Base-by-base conservation (phyloP, 306 rosid species). In the Lathyrus sativus region DNA sequence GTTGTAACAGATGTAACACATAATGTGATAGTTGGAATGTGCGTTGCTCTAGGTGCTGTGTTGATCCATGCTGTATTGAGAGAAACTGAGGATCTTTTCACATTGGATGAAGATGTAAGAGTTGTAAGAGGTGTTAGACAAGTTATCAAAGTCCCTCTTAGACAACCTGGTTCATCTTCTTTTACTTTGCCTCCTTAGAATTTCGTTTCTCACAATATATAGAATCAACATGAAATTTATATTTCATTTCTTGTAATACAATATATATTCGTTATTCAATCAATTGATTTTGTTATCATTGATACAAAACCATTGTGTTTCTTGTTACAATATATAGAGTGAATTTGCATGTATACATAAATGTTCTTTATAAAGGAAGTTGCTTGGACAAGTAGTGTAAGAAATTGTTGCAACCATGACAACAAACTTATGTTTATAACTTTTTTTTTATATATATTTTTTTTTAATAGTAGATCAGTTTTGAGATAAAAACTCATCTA, bases 151-250 rank as follows among this genome's bases (percentile, higher is more conserved):
- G 74, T 84, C 65, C 87, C 88, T 70, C 88, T 87, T 6, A 80
- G 75, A 78, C 74, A 82, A 38, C 82, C 91, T 44, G 91, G 82
- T 53, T 85, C 96, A 53, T 77, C 91, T 70, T 90, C 90, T 65
- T 87, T 77, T 71, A 67, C 79, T 61, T 62, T 43, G 48, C 67
- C 67, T 18, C 29, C 48, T 39, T 35, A 35, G 9, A 7, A 7
- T 7, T 35, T 35, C 39, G 7, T 35, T 6, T 35, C 2, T 35
- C 39, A 35, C 39, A 7, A 1, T 29, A 35, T 2, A 57, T 15
- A n/a, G 7, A 35, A 60, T 60, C 45, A 35, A 35, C 28, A 60
- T 33, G 14, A n/a, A 15, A 15, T 4, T 22, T 54, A 54, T 58
- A 8, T 58, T 11, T 31, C 37, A 13, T 50, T 50, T 61, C 39